Base-by-base conservation (phyloP, 2,329 filamentous ascomycete genomes). In the Emmonsia crescens region DNA sequence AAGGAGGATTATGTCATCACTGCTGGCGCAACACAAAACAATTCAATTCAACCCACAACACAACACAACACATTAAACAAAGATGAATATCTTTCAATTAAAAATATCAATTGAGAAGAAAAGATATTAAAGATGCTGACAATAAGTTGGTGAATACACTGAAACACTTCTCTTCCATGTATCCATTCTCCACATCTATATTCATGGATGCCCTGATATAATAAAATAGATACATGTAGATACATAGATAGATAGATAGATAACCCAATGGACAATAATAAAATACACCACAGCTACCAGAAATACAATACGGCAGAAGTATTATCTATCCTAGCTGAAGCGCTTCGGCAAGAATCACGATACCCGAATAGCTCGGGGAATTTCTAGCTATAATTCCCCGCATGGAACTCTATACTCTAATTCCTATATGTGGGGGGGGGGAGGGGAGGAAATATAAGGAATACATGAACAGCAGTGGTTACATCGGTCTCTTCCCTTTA, bases 1-100 rank as follows among this genome's bases (percentile, higher is more conserved):
- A 51, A 8, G n/a, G 38, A 16, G 24, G 56, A 58, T 58, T 58
- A 58, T 58, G 56, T 58, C 56, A 58, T 44, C 56, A 58, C 8
- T 12, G 10, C 14, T 10, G 2, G 5, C 19, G 9, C n/a, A 40
- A 31, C 21, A 36, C 54, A 1, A 36, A 21, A 31, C n/a, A 21
- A 38, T 5, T 31, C 21, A 5, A 21, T 9, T 38, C 16, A 19
- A 31, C 14, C 8, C 16, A 14, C 3, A 16, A 16, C 5, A 29
- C 16, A n/a, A 51, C 2, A 3, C 3, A 24, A 46, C 10, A 29
- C 4, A 12, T 10, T 2, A 3, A 31, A 16, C 1, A n/a, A 33
- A 3, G 27, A 21, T 48, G 44, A 48, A 27, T 27, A 49, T 19
- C 46, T 49, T 49, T 14, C 46, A 19, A 49, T 49, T 16, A 14